A percentile compares a stretch with the other conserved stretches of the same genome.
phyloP scores from a whole-genome alignment of 257 asterid genomes.

The Thymus mandschuricus region DNA sequence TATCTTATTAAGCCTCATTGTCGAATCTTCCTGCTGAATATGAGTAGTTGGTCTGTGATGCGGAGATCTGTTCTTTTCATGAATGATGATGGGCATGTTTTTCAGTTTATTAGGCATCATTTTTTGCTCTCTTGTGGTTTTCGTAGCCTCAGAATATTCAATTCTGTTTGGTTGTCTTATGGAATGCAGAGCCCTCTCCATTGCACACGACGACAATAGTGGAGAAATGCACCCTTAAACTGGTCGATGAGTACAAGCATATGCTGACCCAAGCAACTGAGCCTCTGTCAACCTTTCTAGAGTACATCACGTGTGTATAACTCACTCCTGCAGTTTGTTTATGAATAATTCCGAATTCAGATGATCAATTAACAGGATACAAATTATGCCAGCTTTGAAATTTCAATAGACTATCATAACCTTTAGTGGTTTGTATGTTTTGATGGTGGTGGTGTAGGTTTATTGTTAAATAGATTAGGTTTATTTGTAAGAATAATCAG shows the following conservation, averaged over 20 bases:
- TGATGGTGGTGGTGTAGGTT: not conserved
- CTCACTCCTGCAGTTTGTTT: slow-evolving; percentile 1
- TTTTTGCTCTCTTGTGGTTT: not conserved
- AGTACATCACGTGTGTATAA: slow-evolving; percentile 73
- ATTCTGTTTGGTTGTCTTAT: slow-evolving; percentile 24
- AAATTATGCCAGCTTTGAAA: not conserved
- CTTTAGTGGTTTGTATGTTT: not conserved
- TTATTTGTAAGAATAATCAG: not conserved
- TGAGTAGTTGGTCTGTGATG: slow-evolving; percentile 15
- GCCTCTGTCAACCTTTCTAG: slow-evolving; percentile 83
- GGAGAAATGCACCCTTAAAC: slow-evolving; percentile 95
- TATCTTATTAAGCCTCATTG: slow-evolving; percentile 9
- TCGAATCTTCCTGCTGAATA: not conserved
- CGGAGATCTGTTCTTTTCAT: slow-evolving; percentile 19
- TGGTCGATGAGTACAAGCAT: slow-evolving; percentile 89
- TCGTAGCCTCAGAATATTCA: slow-evolving; percentile 1
- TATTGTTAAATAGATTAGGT: not conserved
- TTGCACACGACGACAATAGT: slow-evolving; percentile 90
- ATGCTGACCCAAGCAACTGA: slow-evolving; percentile 94
- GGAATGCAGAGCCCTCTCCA: slow-evolving; percentile 85
- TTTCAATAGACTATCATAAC: slow-evolving; percentile 4
- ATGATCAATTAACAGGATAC: not conserved
- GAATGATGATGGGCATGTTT: not conserved
- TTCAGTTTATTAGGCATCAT: not conserved
- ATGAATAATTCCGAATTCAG: not conserved